Evolutionary conservation across 208 protist species (phyloP).

Genomic region (Eutreptiella sp.): DNA sequence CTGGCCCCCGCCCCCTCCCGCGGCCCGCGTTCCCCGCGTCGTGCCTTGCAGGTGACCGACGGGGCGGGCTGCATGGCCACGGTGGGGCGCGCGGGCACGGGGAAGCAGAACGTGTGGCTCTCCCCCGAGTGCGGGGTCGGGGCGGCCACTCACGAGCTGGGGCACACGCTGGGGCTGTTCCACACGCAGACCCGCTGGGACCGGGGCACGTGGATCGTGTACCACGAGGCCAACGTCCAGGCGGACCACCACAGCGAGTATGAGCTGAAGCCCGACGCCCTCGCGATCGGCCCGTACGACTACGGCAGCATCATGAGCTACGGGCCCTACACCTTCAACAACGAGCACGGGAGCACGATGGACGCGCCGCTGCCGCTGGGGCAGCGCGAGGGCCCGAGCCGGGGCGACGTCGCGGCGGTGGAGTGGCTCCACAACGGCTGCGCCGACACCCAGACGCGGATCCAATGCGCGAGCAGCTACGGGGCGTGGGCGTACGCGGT

Average conservation of each 20-base stretch:
- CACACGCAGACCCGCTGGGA: not conserved
- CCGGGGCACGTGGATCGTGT: not conserved
- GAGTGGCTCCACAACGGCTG: conserved; percentile 8
- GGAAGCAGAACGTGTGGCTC: too few relatives aligned
- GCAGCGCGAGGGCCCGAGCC: not conserved
- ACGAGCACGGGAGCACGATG: too few relatives aligned
- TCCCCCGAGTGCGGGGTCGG: not conserved
- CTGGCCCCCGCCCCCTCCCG: too few relatives aligned
- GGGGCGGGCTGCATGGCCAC: too few relatives aligned
- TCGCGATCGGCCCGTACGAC: conserved; percentile 6
- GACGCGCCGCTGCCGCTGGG: too few relatives aligned
- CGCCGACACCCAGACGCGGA: too few relatives aligned
- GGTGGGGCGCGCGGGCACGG: too few relatives aligned
- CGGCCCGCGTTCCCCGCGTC: too few relatives aligned
- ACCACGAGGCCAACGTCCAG: not conserved
- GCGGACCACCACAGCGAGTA: not conserved
- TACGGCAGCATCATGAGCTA: conserved; percentile 11
- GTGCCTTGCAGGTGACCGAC: too few relatives aligned
- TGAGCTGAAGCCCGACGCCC: not conserved
- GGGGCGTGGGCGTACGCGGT: too few relatives aligned
- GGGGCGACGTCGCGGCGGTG: not conserved
- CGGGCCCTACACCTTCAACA: too few relatives aligned
- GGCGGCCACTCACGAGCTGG: not conserved
- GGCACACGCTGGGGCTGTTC: conserved; percentile 1
- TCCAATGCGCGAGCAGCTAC: too few relatives aligned